Evolutionary conservation across 1,284 basidiomycete species (phyloP), one percentile per base, ranked within the genome.

Genomic region (Trametes polyzona): DNA sequence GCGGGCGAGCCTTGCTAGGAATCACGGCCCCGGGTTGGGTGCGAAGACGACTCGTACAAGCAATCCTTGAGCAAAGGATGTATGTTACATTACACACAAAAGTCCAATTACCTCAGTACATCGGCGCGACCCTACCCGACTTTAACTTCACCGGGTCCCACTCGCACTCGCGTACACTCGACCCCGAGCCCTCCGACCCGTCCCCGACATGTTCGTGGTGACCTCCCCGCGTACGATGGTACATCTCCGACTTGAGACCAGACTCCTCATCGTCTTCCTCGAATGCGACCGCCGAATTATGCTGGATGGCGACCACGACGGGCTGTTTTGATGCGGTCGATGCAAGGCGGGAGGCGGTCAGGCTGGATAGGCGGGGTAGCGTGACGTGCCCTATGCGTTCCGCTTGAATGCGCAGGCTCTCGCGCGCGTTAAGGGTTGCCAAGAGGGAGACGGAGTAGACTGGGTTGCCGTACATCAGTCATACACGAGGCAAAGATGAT

Each of bases 361-460:
- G 21, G 17, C 35, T 49, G n/a, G 37, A 23, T 17, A 32, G 48
- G 27, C 19, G 53, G 12, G 53, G 53, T 2, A 55, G 17, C 8
- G 53, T 39, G 39, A 48, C 47, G 53, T 55, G 53, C 14, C 53
- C 53, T 32, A 55, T 48, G 39, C 53, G 46, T 17, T 55, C 53
- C 2, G 53, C 53, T n/a, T 55, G 53, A 4, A 55, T 55, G 12
- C 53, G 53, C 14, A 55, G 53, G 46, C 53, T 37, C 39, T 47
- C 46, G 17, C 53, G 53, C 23, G 53, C 53, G 46, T 55, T 55
- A 17, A 55, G 32, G 16, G 53, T 55, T 5, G 53, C 53, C 14
- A 55, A 47, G 7, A 55, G 40, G n/a, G 53, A 55, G 30, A 55
- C 40, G 39, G 53, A 55, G 46, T 55, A 55, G 12, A 55, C 53